Evolutionary conservation across 2,329 filamentous ascomycete genomes (phyloP), one percentile per base, ranked within the genome.

Genomic region (Fusarium sp.): DNA sequence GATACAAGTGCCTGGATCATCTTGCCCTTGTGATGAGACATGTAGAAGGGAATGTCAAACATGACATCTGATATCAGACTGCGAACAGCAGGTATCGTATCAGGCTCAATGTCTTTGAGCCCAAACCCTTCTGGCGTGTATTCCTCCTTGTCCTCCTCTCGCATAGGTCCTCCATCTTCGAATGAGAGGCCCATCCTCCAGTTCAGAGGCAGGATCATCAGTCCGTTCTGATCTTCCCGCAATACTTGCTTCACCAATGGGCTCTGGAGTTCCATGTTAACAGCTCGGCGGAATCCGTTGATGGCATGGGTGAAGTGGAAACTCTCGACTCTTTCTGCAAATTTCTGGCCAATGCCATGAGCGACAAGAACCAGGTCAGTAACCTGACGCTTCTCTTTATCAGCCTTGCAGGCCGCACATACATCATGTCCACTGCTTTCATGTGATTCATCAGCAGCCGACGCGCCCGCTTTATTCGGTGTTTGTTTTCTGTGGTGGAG

Each of bases 241-340:
- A 97, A 83, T 54, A 93, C 86, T 0, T 88, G 85, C 76, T 90
- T 92, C n/a, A 97, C 90, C 10, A 86, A 83, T 4, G 91, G 88
- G 33, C 86, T 92, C 30, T 88, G 87, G 39, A 97, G 84, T 75
- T 99, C 94, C 49, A 94, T 83, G 70, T 97, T 97, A 57, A 98
- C 87, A 20, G 93, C 89, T 61, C 94, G 87, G 14, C 96, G 89
- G 71, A 99, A 96, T 0, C 90, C 88, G 75, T 97, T 98, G 76
- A 98, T 95, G 7, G 94, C 92, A 77, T 98, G 95, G 0, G 96
- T 99, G 74, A 99, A 99, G 77, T 98, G 93, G 73, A 94, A 99
- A 72, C 93, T 97, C 78, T 98, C 95, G 63, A 98, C 93, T 14
- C 94, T 86, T 76, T 99, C 94, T 0, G 94, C 96, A 49, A 98